These are phyloP conservation scores for Lavandula angustifolia DNA, from an alignment of 257 asterid species.

Conservation along the genomic window DNA sequence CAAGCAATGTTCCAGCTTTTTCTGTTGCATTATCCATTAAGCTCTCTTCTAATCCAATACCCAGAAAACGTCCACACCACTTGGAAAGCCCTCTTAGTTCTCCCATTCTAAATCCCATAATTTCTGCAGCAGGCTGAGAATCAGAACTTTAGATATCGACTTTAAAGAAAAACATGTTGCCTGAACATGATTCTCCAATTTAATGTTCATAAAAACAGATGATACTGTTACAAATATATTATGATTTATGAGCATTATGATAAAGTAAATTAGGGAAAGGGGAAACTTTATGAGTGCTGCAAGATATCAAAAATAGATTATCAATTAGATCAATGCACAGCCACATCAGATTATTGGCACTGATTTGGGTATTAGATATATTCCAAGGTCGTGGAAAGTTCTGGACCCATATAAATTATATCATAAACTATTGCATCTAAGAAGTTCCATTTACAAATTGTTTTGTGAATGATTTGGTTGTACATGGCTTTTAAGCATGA, in stretches of 20 bases:
- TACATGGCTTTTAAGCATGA: slow-evolving; percentile 17
- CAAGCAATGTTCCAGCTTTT: slow-evolving; percentile 82
- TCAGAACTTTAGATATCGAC: slow-evolving; percentile 36
- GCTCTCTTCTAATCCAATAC: slow-evolving; percentile 86
- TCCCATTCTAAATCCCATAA: slow-evolving; percentile 88
- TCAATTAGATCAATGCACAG: slow-evolving; percentile 15
- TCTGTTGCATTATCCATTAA: slow-evolving; percentile 81
- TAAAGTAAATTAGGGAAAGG: slow-evolving; percentile 1
- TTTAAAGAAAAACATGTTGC: slow-evolving; percentile 21
- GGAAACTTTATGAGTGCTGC: slow-evolving; percentile 12
- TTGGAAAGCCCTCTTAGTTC: slow-evolving; percentile 91
- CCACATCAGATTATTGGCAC: neutral
- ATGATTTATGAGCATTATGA: slow-evolving; percentile 8
- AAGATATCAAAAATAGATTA: slow-evolving; percentile 12
- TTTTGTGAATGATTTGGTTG: slow-evolving; percentile 5
- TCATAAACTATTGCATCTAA: slow-evolving; percentile 16
- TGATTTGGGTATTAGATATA: neutral
- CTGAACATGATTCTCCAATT: slow-evolving; percentile 15
- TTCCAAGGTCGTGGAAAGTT: slow-evolving; percentile 12
- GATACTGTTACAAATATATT: slow-evolving; percentile 4
- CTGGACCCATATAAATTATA: slow-evolving; percentile 15
- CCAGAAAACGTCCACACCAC: slow-evolving; percentile 89
- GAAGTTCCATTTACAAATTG: neutral
- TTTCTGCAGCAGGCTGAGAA: slow-evolving; percentile 99
- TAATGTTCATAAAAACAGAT: slow-evolving; percentile 23